phyloP scores from a whole-genome alignment of 2,329 filamentous ascomycete genomes.

The Ploettnerulaceae sp. region DNA sequence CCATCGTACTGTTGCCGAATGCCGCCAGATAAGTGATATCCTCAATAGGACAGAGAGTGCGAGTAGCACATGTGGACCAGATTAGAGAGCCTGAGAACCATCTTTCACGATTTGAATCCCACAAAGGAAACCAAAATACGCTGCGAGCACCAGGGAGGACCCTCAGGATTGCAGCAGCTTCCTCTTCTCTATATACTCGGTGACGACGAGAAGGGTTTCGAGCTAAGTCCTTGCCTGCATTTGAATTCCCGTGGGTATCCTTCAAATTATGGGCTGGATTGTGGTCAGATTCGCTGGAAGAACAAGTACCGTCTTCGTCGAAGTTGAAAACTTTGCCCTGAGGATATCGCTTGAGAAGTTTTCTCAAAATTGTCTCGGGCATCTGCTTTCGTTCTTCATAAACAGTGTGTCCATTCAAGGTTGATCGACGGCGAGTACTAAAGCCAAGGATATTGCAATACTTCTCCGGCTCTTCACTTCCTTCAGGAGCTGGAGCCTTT shows the following conservation, averaged over 20 bases:
- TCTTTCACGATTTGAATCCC: constrained; percentile 42
- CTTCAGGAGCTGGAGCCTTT: background rate
- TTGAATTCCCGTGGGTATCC: constrained; percentile 5
- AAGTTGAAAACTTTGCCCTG: constrained; percentile 34
- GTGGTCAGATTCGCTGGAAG: constrained; percentile 27
- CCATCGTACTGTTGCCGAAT: constrained; percentile 51
- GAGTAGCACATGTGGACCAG: constrained; percentile 42
- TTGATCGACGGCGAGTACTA: constrained; percentile 29
- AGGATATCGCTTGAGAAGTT: constrained; percentile 31
- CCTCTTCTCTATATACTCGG: constrained; percentile 25
- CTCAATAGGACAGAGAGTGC: constrained; percentile 41
- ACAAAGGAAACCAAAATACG: constrained; percentile 45
- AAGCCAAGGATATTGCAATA: constrained; percentile 30
- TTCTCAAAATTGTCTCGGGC: constrained; percentile 27
- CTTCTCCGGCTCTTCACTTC: constrained; percentile 18
- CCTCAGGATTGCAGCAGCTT: constrained; percentile 32
- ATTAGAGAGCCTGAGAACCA: constrained; percentile 48
- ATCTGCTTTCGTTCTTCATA: constrained; percentile 22
- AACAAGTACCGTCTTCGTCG: constrained; percentile 28
- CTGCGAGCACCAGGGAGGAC: constrained; percentile 42
- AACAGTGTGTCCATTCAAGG: constrained; percentile 25
- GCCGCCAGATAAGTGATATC: constrained; percentile 49
- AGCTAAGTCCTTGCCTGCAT: constrained; percentile 4
- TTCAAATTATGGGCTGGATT: constrained; percentile 8
- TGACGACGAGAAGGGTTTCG: constrained; percentile 18